These are phyloP conservation scores for Hymenoscyphus infarciens DNA, from an alignment of 2,329 filamentous ascomycete genomes.

Conservation along the genomic window DNA sequence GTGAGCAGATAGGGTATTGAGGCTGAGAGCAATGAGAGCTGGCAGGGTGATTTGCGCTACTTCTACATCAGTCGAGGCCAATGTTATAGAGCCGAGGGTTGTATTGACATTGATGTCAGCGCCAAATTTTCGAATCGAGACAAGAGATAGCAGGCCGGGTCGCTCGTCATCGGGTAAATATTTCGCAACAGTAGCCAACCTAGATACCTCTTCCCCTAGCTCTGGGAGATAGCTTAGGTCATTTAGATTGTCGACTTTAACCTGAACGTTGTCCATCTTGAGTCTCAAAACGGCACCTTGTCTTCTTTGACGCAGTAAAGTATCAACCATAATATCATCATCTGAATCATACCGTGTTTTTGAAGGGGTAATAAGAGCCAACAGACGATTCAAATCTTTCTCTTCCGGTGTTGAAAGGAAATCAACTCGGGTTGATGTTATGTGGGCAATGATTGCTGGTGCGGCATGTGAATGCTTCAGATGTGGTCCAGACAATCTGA, in stretches of 20 bases:
- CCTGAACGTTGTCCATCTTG: conserved; percentile 60
- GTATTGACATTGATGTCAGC: conserved; percentile 61
- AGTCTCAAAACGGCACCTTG: conserved; percentile 80
- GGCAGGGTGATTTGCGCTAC: conserved; percentile 81
- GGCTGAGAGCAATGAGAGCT: conserved; percentile 72
- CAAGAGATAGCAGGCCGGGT: conserved; percentile 78
- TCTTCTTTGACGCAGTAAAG: conserved; percentile 76
- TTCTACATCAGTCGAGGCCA: conserved; percentile 61
- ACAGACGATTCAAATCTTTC: conserved; percentile 73
- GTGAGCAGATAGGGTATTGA: conserved; percentile 58
- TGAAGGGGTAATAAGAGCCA: conserved; percentile 86
- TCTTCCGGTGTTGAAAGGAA: conserved; percentile 72
- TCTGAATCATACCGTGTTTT: conserved; percentile 83
- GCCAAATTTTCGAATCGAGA: conserved; percentile 61
- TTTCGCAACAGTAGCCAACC: conserved; percentile 83
- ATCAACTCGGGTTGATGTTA: conserved; percentile 67
- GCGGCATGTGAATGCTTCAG: conserved; percentile 49
- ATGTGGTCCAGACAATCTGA: conserved; percentile 71
- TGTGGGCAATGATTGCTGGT: conserved; percentile 58
- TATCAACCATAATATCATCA: conserved; percentile 94
- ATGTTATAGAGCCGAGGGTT: conserved; percentile 61
- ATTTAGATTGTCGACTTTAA: conserved; percentile 58
- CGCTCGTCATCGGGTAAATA: conserved; percentile 95
- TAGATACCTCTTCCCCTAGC: conserved; percentile 74
- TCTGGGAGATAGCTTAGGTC: conserved; percentile 65